Evolutionary conservation across 306 rosid genomes (phyloP).

Genomic region (Cucumis hystrix): DNA sequence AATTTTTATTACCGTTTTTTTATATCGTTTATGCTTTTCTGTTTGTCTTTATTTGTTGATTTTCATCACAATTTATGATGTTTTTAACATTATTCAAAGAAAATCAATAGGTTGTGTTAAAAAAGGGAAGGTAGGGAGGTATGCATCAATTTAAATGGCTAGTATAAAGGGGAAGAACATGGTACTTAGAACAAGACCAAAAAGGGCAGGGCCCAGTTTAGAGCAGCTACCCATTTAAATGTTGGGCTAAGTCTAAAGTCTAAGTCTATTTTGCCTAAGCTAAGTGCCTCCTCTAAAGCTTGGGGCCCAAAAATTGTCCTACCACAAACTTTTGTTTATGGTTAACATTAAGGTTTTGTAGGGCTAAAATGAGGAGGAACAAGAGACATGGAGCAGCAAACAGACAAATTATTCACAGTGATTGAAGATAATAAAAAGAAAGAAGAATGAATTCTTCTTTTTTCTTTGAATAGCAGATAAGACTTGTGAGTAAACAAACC

Average conservation of each 20-base stretch:
- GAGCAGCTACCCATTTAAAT: background rate
- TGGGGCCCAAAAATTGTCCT: background rate
- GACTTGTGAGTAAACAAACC: constrained; percentile 32
- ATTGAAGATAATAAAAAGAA: background rate
- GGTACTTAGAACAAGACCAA: background rate
- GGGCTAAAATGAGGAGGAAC: background rate
- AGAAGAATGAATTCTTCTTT: background rate
- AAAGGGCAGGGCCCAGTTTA: background rate
- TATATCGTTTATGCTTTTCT: too few relatives aligned
- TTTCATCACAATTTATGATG: background rate
- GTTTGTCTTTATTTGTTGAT: too few relatives aligned
- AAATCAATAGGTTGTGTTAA: too few relatives aligned
- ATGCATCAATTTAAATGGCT: too few relatives aligned
- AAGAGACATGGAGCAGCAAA: background rate
- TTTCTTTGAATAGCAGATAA: background rate
- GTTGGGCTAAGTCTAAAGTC: background rate
- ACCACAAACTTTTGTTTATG: background rate
- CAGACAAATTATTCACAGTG: background rate
- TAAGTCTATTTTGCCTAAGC: background rate
- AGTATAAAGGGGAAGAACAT: background rate
- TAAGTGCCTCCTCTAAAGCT: background rate
- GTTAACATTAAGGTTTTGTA: background rate
- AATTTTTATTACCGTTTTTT: too few relatives aligned
- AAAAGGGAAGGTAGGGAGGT: background rate
- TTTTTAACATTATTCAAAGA: background rate